Conservation (phyloP, 345 rosid genomes). For the Angophora floribunda region DNA sequence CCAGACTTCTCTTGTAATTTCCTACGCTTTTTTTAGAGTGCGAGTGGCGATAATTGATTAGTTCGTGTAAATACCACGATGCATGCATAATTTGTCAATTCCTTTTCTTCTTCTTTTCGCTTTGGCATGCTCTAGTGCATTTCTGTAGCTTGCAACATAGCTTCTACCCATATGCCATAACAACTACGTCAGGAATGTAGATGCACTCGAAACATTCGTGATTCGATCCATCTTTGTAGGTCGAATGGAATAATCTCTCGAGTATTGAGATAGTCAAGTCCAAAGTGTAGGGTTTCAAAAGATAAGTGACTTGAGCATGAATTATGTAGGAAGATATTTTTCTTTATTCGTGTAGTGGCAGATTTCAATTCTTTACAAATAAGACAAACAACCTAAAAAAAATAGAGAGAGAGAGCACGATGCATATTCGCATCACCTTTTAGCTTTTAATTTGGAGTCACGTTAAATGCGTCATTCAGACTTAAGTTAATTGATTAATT, state of each 20-base stretch:
- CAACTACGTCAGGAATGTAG: not conserved
- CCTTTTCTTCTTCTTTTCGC: no score
- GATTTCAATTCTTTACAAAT: not conserved
- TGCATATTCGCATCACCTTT: not conserved
- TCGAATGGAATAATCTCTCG: not conserved
- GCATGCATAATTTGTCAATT: not conserved
- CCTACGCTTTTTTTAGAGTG: not conserved
- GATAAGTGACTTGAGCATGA: not conserved
- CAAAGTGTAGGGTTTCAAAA: not conserved
- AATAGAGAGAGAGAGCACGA: not conserved
- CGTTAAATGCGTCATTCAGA: rapidly evolving
- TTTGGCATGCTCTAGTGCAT: not conserved
- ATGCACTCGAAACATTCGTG: not conserved
- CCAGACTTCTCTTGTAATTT: not conserved
- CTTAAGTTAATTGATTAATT: not conserved
- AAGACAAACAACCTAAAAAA: not conserved
- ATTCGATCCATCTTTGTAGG: not conserved
- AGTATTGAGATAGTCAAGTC: not conserved
- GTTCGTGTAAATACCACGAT: not conserved
- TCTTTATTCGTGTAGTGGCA: rapidly evolving
- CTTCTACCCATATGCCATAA: not conserved
- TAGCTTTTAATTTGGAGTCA: rapidly evolving
- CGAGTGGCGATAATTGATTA: not conserved
- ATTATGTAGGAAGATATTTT: not conserved
- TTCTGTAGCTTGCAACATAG: not conserved